These are phyloP conservation scores for Chlamydomonas incerta DNA, from an alignment of 139 green algal species.

Conservation along the genomic window DNA sequence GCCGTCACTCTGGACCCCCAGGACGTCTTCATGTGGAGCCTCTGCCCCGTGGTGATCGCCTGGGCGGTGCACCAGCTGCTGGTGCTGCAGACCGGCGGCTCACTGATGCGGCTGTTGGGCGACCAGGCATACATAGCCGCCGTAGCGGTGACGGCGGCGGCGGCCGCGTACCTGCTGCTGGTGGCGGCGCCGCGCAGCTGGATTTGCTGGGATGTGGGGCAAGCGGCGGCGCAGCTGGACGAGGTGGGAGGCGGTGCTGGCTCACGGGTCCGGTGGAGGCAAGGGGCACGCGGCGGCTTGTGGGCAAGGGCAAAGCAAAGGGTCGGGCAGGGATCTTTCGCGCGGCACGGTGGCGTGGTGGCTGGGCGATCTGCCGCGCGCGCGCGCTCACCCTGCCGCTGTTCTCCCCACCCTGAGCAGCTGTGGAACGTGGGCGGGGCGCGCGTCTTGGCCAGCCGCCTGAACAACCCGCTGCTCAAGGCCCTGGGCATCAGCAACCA, in stretches of 20 bases:
- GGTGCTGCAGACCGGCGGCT: conserved; percentile 2
- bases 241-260: neutral
- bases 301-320: too few relatives aligned
- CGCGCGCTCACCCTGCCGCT: neutral
- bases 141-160: neutral
- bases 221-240: neutral
- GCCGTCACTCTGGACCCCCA: too few relatives aligned
- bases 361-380: too few relatives aligned
- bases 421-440: neutral
- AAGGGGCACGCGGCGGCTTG: neutral
- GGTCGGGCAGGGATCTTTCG: neutral
- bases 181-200: conserved; percentile 2
- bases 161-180: neutral
- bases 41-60: neutral
- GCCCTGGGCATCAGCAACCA: too few relatives aligned
- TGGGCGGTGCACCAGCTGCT: conserved; percentile 5
- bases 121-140: neutral
- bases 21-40: conserved; percentile 14
- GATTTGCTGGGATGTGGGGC: neutral
- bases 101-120: neutral
- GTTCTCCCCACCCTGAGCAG: neutral
- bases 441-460: neutral
- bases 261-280: neutral
- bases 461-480: neutral
- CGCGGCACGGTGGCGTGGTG: too few relatives aligned